Percentiles rank a stretch among this genome's conserved stretches.
Conservation (phyloP, 192 early-diverging fungal genomes). For the Chytriomyces sp. region DNA sequence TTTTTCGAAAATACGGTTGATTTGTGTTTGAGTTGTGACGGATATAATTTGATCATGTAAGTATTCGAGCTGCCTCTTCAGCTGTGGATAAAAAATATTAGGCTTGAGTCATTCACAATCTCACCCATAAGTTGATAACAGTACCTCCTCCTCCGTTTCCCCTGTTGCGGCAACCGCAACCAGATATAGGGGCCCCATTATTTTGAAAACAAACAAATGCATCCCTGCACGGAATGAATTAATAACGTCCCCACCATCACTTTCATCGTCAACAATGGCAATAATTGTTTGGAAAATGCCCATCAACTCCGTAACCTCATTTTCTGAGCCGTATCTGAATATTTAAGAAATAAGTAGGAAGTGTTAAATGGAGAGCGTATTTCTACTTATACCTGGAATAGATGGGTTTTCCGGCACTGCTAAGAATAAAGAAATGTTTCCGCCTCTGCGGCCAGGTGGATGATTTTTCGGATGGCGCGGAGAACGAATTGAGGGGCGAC, state of each 20-base stretch:
- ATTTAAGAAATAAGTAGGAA: neutral
- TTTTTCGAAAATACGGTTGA: slow-evolving; percentile 86
- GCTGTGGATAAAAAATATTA: slow-evolving; percentile 44
- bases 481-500: neutral
- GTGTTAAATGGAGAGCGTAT: neutral
- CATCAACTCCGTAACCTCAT: slow-evolving; percentile 80
- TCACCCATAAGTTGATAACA: neutral
- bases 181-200: slow-evolving; percentile 82
- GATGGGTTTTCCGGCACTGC: slow-evolving; percentile 93
- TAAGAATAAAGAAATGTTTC: slow-evolving; percentile 92
- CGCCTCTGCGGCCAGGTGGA: slow-evolving; percentile 59
- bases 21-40: slow-evolving; percentile 77
- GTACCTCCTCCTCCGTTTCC: slow-evolving; percentile 75
- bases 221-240: slow-evolving; percentile 70
- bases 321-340: slow-evolving; percentile 83
- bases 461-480: neutral
- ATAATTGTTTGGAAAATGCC: slow-evolving; percentile 90
- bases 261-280: slow-evolving; percentile 78
- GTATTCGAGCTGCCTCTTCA: slow-evolving; percentile 78
- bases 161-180: slow-evolving; percentile 79
- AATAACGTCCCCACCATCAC: slow-evolving; percentile 68
- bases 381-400: slow-evolving; percentile 68
- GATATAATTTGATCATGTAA: slow-evolving; percentile 86
- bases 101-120: neutral
- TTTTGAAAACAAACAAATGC: slow-evolving; percentile 82